Conservation (phyloP, 2,329 filamentous ascomycete genomes). For the Colletotrichum sansevieriae region DNA sequence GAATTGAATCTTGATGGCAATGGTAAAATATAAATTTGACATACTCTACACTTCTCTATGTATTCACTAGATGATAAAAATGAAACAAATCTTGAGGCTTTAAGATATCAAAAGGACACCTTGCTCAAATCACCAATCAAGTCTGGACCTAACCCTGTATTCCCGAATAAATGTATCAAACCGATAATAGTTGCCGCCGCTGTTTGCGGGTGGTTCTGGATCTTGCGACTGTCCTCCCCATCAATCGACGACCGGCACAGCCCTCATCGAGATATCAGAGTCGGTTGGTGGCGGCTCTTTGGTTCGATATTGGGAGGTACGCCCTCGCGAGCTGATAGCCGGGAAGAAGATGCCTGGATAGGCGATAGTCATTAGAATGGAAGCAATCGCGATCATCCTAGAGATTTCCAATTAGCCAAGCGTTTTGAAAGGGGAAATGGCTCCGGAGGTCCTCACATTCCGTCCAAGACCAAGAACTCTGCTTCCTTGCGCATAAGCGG, state of each 20-base stretch:
- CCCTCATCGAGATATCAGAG: background rate
- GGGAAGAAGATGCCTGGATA: constrained; percentile 8
- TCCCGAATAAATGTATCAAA: no score
- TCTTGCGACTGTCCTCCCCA: no score
- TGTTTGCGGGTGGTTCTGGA: no score
- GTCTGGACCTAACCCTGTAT: no score
- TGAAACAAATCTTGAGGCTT: no score
- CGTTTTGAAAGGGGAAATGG: background rate
- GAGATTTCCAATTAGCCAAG: background rate
- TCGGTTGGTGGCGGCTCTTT: background rate
- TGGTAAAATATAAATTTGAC: no score
- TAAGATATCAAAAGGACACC: no score
- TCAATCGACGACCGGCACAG: background rate
- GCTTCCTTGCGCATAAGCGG: background rate
- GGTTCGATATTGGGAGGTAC: background rate
- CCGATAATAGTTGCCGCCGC: no score
- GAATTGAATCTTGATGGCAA: no score
- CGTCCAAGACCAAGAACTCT: background rate
- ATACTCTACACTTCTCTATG: no score
- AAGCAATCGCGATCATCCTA: background rate
- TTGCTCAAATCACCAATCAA: no score
- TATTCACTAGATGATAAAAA: no score
- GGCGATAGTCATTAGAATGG: constrained; percentile 1
- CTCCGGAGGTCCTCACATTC: background rate
- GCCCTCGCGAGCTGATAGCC: background rate